Percentiles rank a stretch among this genome's conserved stretches.
Conservation (phyloP, 768 basidiomycete genomes). For the Mycena amicta region DNA sequence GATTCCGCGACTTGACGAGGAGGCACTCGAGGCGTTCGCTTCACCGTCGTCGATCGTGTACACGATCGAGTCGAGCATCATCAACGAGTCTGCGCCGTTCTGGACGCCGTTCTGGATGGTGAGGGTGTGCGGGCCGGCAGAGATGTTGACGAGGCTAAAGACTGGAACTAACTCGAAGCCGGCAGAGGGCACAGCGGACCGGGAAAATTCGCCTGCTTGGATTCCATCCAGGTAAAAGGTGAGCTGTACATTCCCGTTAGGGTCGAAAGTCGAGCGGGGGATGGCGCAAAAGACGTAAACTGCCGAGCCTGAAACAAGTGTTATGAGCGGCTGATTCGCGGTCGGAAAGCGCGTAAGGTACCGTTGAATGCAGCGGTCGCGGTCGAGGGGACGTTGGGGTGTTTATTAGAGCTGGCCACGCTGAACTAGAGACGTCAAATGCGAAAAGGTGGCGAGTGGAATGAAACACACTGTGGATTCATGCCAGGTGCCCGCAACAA, state of each 20-base stretch:
- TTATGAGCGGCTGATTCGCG: background rate
- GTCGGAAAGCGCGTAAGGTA: constrained; percentile 10
- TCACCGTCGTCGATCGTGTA: constrained; percentile 34
- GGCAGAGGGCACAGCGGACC: constrained; percentile 17
- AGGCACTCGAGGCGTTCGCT: background rate
- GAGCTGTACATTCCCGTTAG: constrained; percentile 34
- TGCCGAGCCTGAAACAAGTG: constrained; percentile 39
- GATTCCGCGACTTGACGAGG: background rate
- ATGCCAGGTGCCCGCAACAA: constrained; percentile 38
- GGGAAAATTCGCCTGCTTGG: constrained; percentile 27
- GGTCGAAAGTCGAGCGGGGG: constrained; percentile 26
- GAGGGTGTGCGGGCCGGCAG: constrained; percentile 28
- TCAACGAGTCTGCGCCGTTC: constrained; percentile 26
- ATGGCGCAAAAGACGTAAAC: constrained; percentile 46
- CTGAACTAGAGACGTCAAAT: constrained; percentile 17
- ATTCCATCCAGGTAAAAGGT: constrained; percentile 37
- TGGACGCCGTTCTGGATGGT: constrained; percentile 31
- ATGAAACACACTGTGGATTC: constrained; percentile 27
- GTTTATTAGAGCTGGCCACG: constrained; percentile 15
- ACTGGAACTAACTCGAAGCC: constrained; percentile 34
- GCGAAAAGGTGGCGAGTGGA: background rate
- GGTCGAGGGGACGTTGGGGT: constrained; percentile 23
- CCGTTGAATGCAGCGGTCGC: constrained; percentile 40
- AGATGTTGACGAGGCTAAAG: constrained; percentile 29
- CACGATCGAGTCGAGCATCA: constrained; percentile 41